Evolutionary conservation across 805 yeast species (phyloP).

Genomic region (Danielozyma ontarioensis): DNA sequence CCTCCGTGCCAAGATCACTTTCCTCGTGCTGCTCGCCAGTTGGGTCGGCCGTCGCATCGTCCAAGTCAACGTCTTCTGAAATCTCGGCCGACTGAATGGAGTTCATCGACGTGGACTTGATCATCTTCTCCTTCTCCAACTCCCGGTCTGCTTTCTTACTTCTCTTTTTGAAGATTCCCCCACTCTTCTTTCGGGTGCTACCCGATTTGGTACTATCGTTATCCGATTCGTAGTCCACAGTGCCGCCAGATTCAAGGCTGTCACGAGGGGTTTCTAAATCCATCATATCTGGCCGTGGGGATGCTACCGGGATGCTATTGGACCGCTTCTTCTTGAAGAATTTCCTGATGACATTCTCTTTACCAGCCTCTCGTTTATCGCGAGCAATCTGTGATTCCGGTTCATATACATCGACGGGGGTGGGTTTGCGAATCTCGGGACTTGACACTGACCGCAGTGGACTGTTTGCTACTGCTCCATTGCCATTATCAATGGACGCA

Average conservation of each 20-base stretch:
- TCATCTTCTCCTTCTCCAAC: neutral
- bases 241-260: slow-evolving; percentile 12
- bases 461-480: neutral
- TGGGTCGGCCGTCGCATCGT: neutral
- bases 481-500: slow-evolving; percentile 20
- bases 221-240: slow-evolving; percentile 22
- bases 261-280: slow-evolving; percentile 2
- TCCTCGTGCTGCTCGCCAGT: neutral
- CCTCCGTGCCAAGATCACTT: neutral
- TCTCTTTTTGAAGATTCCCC: slow-evolving; percentile 6
- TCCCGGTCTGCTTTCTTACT: neutral
- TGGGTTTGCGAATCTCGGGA: slow-evolving; percentile 22
- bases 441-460: slow-evolving; percentile 33
- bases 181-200: neutral
- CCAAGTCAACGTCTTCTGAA: neutral
- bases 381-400: slow-evolving; percentile 3
- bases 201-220: slow-evolving; percentile 4
- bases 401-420: slow-evolving; percentile 6
- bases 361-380: slow-evolving; percentile 13
- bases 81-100: neutral
- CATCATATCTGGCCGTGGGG: slow-evolving; percentile 1
- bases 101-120: neutral
- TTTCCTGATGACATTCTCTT: slow-evolving; percentile 37
- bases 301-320: slow-evolving; percentile 7
- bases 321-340: slow-evolving; percentile 31